Percentiles rank a stretch among this genome's conserved stretches.
Conservation (phyloP, 75 land plant genomes). For the Cryptomeria japonica region DNA sequence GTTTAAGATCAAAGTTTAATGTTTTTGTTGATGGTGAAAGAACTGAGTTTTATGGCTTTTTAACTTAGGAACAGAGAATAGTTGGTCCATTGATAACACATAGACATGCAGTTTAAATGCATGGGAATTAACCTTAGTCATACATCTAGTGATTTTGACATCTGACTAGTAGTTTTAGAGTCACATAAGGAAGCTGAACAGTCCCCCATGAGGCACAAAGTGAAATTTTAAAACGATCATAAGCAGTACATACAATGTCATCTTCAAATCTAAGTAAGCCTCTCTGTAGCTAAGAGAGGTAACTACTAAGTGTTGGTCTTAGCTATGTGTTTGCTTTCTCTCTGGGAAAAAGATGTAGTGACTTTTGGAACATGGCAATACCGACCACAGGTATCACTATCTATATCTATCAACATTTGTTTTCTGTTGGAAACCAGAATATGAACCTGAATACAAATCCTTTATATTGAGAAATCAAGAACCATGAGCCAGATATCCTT, state of each 20-base stretch:
- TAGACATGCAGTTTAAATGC: no score
- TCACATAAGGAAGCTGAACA: no score
- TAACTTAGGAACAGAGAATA: no score
- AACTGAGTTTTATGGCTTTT: no score
- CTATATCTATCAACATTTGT: not conserved
- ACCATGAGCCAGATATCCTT: no score
- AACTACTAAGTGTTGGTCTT: not conserved
- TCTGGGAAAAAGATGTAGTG: not conserved
- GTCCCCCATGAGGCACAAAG: not conserved
- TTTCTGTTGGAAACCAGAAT: not conserved
- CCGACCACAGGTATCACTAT: not conserved
- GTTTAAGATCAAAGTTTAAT: no score
- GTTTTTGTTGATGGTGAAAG: no score
- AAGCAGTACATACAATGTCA: not conserved
- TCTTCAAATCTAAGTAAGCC: not conserved
- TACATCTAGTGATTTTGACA: no score
- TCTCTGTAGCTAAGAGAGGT: not conserved
- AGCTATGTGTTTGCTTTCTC: not conserved
- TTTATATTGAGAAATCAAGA: no score
- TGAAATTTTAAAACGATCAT: not conserved
- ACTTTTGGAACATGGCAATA: not conserved
- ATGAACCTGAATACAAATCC: not conserved
- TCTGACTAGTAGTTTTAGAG: no score
- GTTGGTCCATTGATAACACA: no score
- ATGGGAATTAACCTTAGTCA: no score